A percentile compares a stretch with the other conserved stretches of the same genome.
phyloP scores from a whole-genome alignment of 306 rosid species.

The Myrica gale region DNA sequence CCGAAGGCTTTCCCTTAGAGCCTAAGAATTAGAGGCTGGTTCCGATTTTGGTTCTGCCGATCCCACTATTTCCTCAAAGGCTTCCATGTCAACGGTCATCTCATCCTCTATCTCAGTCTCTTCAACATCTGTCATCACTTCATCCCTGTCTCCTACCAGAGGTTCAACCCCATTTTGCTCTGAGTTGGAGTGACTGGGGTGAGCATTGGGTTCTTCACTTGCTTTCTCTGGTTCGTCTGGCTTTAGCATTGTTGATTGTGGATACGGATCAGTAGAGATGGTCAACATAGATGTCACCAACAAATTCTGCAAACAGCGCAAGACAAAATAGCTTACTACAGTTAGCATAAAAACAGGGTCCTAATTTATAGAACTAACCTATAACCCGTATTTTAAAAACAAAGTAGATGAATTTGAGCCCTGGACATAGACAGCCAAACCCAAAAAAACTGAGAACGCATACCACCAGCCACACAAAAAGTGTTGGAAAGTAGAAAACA shows the following conservation, averaged over 20 bases:
- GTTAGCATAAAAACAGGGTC: background rate
- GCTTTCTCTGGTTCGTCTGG: slow-evolving; percentile 42
- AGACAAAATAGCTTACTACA: slow-evolving; percentile 8
- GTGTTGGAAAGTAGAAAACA: too few species aligned
- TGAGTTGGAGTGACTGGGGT: slow-evolving; percentile 33
- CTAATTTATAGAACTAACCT: background rate
- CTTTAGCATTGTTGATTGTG: slow-evolving; percentile 40
- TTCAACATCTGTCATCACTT: slow-evolving; percentile 67
- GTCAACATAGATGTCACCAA: slow-evolving; percentile 77
- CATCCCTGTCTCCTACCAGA: slow-evolving; percentile 52
- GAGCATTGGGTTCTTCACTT: slow-evolving; percentile 48
- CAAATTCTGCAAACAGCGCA: slow-evolving; percentile 59
- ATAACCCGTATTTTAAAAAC: background rate
- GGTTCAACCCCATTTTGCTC: slow-evolving; percentile 63
- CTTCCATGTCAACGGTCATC: slow-evolving; percentile 74
- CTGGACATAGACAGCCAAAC: too few species aligned
- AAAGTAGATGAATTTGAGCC: too few species aligned
- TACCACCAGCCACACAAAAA: too few species aligned
- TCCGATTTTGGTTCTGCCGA: slow-evolving; percentile 54
- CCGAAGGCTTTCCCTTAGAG: slow-evolving; percentile 14
- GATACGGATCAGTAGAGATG: slow-evolving; percentile 48
- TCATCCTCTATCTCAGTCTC: slow-evolving; percentile 57
- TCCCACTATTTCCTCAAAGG: slow-evolving; percentile 52
- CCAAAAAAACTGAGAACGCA: too few species aligned
- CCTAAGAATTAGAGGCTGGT: slow-evolving; percentile 45